Percentiles rank a stretch among this genome's conserved stretches.
Conservation (phyloP, 352 stramenopile species). For the Proteromonas lacertae region DNA sequence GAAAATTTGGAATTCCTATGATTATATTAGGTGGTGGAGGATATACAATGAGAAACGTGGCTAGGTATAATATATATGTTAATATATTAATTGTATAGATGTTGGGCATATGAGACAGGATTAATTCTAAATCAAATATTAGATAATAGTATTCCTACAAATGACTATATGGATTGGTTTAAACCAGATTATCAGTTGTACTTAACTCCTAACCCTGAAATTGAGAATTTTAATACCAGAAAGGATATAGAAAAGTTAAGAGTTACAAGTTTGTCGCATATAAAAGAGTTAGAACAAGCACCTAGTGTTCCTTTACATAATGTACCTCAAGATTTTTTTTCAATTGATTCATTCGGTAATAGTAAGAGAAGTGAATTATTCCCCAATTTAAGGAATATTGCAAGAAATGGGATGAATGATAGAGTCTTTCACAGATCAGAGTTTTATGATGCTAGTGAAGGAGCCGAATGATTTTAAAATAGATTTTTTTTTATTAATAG, state of each 20-base stretch:
- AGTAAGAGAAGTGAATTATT: too few species aligned
- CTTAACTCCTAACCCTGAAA: constrained; percentile 70
- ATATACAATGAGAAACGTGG: constrained; percentile 55
- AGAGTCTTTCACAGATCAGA: too few species aligned
- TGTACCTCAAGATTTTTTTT: too few species aligned
- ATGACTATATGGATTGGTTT: constrained; percentile 99
- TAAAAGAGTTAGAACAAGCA: too few species aligned
- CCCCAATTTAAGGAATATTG: too few species aligned
- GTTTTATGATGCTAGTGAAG: too few species aligned
- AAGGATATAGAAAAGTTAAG: constrained; percentile 44
- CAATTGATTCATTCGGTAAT: too few species aligned
- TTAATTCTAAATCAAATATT: constrained; percentile 37
- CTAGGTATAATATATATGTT: constrained; percentile 67
- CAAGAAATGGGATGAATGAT: too few species aligned
- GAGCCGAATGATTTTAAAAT: too few species aligned
- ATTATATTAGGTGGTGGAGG: constrained; percentile 39
- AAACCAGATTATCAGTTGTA: constrained; percentile 83
- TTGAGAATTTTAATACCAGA: constrained; percentile 86
- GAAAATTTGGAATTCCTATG: constrained; percentile 26
- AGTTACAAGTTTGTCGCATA: too few species aligned
- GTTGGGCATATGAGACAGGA: constrained; percentile 84
- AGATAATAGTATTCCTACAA: constrained; percentile 81
- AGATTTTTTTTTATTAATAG: too few species aligned
- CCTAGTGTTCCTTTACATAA: too few species aligned
- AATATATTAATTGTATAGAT: constrained; percentile 72